Base-by-base conservation (phyloP, 352 stramenopile genomes). In the Phytophthora pini region DNA sequence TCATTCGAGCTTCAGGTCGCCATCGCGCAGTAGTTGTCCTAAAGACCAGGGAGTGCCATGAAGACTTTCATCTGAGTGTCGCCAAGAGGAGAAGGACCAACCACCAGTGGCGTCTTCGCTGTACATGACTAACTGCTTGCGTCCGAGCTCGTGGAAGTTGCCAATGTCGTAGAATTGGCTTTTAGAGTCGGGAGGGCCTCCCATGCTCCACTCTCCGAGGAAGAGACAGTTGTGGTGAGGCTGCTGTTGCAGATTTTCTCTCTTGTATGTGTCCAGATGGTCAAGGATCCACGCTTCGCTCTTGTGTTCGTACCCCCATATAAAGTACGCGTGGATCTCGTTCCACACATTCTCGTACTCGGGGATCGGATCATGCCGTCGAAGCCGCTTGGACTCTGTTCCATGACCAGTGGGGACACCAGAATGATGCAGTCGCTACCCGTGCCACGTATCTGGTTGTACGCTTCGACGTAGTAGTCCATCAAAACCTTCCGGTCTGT, bases 251-350 rank as follows among this genome's bases (percentile, higher is more conserved):
- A 47, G 45, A 13, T 77, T 44, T 2, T 50, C 60, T 4, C 36
- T 46, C 15, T n/a, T 36, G 49, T 80, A 78, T 6, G 11, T 61
- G 38, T 73, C 61, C 17, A 74, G 41, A 1, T 67, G 48, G 13
- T 56, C 22, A 0, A 74, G 34, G 1, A 80, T 20, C 24, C 51
- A 34, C n/a, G 41, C 26, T 38, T 82, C 72, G 17, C 22, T 70
- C 11, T 59, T 32, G 31, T 44, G 34, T 13, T 70, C 68, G 26
- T 76, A 84, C 2, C 67, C 79, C 66, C 69, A 82, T 13, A 79
- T 74, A 63, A 81, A 88, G 61, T 88, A 90, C n/a, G 62, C 38
- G 45, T 89, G 83, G 20, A 76, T 74, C 32, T 90, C 80, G 61
- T 80, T 68, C 79, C 83, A 92, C 8, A 89, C 75, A 44, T 89